Evolutionary conservation across 1,284 basidiomycete genomes (phyloP).

Genomic region (Puccinia coronata): DNA sequence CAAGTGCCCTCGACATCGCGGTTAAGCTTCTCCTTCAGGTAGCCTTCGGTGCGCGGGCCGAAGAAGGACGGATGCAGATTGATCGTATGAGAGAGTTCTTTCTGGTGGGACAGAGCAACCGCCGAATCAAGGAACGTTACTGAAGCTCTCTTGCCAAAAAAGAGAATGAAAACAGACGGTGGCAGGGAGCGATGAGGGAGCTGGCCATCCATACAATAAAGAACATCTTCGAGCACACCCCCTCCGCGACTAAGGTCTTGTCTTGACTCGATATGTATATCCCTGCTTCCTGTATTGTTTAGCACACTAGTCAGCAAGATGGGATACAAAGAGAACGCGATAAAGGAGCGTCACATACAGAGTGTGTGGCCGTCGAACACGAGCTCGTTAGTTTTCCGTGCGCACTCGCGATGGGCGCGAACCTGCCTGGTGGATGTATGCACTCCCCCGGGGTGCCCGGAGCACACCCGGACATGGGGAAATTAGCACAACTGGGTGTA

Average conservation of each 20-base stretch:
- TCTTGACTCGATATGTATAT: not conserved
- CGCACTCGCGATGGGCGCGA: too few species aligned
- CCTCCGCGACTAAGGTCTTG: not conserved
- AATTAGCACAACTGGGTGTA: too few species aligned
- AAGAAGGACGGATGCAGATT: slow-evolving; percentile 97
- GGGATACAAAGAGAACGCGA: not conserved
- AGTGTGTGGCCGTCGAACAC: not conserved
- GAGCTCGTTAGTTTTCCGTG: not conserved
- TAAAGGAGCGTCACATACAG: not conserved
- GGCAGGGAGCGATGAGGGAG: not conserved
- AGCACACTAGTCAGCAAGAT: not conserved
- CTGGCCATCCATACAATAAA: slow-evolving; percentile 13
- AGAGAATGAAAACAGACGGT: too few species aligned
- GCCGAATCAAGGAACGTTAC: not conserved
- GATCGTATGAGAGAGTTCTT: slow-evolving; percentile 92
- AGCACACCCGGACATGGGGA: too few species aligned
- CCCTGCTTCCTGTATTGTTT: too few species aligned
- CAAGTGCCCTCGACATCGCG: slow-evolving; percentile 97
- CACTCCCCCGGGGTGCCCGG: too few species aligned
- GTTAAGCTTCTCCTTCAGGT: slow-evolving; percentile 87
- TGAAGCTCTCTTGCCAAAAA: not conserved
- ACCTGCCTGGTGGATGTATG: too few species aligned
- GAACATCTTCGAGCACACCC: slow-evolving; percentile 9
- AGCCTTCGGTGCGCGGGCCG: slow-evolving; percentile 89
- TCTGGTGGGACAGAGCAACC: slow-evolving; percentile 63